Evolutionary conservation across 345 rosid species (phyloP), one percentile per base, ranked within the genome.

Genomic region (Hibiscus mutabilis): DNA sequence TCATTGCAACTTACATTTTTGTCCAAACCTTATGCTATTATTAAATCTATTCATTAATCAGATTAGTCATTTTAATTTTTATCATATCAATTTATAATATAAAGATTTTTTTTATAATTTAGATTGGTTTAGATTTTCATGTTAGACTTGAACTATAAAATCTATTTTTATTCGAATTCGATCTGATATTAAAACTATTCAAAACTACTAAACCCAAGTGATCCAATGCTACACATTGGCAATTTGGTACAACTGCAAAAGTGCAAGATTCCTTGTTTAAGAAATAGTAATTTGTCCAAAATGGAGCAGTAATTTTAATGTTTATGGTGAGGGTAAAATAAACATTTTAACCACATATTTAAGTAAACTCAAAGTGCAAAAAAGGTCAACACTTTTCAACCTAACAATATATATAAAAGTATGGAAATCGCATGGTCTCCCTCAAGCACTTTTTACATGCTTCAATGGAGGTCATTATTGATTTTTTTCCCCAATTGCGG

Each of bases 341-440:
- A n/a, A n/a, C 2, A 25, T 25, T 25, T 25, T 25, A 25, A 25
- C 27, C 27, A n/a, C n/a, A n/a, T n/a, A n/a, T n/a, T n/a, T n/a
- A n/a, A n/a, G n/a, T n/a, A 25, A 25, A 2, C 27, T 25, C 27
- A 2, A 25, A 25, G 27, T 25, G 27, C 27, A 25, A 25, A 25
- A 25, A 25, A 25, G 1, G 27, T 25, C 27, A 25, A 25, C 27
- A 25, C 27, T 25, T 25, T 25, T 25, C 27, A 25, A 25, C 27
- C 27, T 25, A 25, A 25, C 27, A 25, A 25, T 25, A 25, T 25
- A 25, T 2, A 25, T 25, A 22, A 29, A 47, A 14, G 62, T 25
- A 11, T 6, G 59, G 74, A 40, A 62, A 62, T 59, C 69, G 58
- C 73, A 76, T 72, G 73, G 73, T n/a, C 63, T 51, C 68, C 4